Evolutionary conservation across 805 yeast genomes (phyloP), one percentile per base, ranked within the genome.

Genomic region (Kuraishia borneana): DNA sequence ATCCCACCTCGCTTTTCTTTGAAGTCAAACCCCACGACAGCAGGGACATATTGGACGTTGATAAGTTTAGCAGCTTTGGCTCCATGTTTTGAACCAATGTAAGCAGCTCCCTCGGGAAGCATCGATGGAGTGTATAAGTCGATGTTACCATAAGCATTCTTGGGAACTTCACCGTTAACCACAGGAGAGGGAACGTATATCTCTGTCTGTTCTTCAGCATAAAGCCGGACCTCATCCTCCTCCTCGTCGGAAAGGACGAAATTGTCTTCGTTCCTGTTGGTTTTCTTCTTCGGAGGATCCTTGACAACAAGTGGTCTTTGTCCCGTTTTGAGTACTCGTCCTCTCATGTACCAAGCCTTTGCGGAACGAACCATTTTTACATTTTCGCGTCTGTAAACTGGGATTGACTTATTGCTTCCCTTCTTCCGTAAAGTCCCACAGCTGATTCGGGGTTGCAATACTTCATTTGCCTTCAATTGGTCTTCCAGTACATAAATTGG

Each of bases 11-110:
- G 46, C 22, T 48, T 48, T 1, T 49, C 47, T 3, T 42, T 44
- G 55, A 83, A 92, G 36, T 84, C 92, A 57, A 92, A 89, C 0
- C 88, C 84, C 2, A 79, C 77, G 2, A 87, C 88, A 0, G 96
- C 97, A 32, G 74, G 77, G 0, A 95, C 96, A 58, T 66, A 85
- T 42, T 84, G 95, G 5, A 89, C 65, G 1, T 70, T 73, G 8
- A 88, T 46, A 1, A 75, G 48, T 38, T 68, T 69, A 0, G 94
- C 94, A 0, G 97, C 96, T 32, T 63, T 64, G 26, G 70, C 73
- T 0, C 82, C 73, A 37, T 66, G 54, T 26, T 70, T 65, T 43
- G 70, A 55, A 5, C 66, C 59, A 5, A 87, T 57, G 35, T 83
- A 69, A 8, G 61, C 68, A 6, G 83, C 94, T 17, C 89, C 88